Conservation (phyloP, 345 rosid genomes). For the Adansonia digitata region DNA sequence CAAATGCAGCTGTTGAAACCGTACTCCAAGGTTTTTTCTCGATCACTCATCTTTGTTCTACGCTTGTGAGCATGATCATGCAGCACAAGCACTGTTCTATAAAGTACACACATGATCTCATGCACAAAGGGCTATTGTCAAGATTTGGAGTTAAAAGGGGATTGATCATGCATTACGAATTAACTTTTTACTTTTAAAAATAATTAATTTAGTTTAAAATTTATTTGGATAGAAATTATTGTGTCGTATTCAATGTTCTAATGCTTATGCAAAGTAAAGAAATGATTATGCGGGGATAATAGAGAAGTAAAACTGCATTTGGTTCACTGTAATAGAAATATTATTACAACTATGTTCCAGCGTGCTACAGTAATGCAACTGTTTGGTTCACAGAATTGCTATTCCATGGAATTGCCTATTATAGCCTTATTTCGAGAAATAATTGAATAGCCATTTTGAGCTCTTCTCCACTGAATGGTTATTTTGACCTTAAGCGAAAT, state of each 20-base stretch:
- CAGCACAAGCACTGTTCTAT: not conserved
- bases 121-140: not conserved
- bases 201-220: not conserved
- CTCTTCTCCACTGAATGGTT: too few species aligned
- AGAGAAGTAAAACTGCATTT: not conserved
- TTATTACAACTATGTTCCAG: too few species aligned
- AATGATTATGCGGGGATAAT: not conserved
- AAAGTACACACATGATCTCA: not conserved
- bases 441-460: too few species aligned
- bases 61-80: not conserved
- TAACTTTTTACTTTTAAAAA: not conserved
- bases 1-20: conserved; percentile 84
- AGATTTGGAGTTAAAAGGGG: not conserved
- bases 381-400: too few species aligned
- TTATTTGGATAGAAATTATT: not conserved
- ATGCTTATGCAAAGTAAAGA: not conserved
- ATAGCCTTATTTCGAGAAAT: too few species aligned
- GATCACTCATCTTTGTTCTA: not conserved
- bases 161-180: not conserved
- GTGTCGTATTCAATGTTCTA: not conserved
- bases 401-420: too few species aligned
- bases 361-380: too few species aligned
- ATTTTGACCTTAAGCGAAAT: too few species aligned
- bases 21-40: conserved; percentile 76
- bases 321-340: too few species aligned